Base-by-base conservation (phyloP, 208 protist genomes). In the Wallacemonas collosoma region DNA sequence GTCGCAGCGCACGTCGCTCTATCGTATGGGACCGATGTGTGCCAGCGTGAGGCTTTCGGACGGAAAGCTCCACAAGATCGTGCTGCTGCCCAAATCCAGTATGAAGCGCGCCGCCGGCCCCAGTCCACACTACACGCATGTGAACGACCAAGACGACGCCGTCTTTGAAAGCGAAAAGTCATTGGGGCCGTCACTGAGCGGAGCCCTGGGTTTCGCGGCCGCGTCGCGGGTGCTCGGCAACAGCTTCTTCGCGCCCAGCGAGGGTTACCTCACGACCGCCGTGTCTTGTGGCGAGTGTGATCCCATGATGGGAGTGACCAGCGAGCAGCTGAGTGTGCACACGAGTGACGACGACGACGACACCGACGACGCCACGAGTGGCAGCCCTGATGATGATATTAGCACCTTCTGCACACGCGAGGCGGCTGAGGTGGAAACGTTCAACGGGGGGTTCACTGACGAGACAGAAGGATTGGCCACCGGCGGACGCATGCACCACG, bases 1-100 rank as follows among this genome's bases (percentile, higher is more conserved):
- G 53, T 58, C 53, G 9, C 53, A 58, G 53, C 53, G 53, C n/a
- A 58, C 53, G 9, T 58, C 53, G n/a, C 53, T 58, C 53, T 58
- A 58, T n/a, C 15, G 11, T 15, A 9, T 53, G 11, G 48, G 48
- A 9, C 9, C 53, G 1, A 58, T 58, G 53, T 1, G 53, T 58
- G 53, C 53, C 14, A 58, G 53, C 1, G 53, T 58, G 53, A 8
- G 53, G 9, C 53, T 58, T n/a, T 8, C 53, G n/a, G 53, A 58
- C 26, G 53, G 53, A 8, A 0, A 58, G 53, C 26, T 58, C 1
- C 53, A 58, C 53, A 58, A 58, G 6, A n/a, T 58, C n/a, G 14
- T 58, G 11, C 53, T 58, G n/a, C 1, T 58, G 9, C 53, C 53
- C n/a, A 58, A 58, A n/a, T 36, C 53, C 14, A 58, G 53, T n/a